Base-by-base conservation (phyloP, 306 rosid species). In the Corylus avellana region DNA sequence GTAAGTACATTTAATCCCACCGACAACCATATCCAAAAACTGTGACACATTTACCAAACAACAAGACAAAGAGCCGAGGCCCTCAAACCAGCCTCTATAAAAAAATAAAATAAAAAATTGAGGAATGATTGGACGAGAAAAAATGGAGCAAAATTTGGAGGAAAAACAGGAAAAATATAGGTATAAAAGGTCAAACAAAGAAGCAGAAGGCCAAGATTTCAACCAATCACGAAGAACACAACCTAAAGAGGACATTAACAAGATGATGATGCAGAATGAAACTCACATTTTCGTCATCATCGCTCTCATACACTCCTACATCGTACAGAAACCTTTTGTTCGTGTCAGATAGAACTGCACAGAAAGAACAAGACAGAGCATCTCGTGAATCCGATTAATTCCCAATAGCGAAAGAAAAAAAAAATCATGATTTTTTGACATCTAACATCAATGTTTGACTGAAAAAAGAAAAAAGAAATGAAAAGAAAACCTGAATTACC, bases 291-390 rank as follows among this genome's bases (percentile, higher is more conserved):
- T 88, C 91, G 82, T 94, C 97, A 10, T 91, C 98, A 86, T 95
- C 97, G 75, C 93, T 86, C 54, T 91, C 99, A 47, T 95, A 90
- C 58, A 89, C 93, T 76, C 98, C 99, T 12, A 95, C 89, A 64
- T 95, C 99, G 88, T 95, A 95, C 92, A 95, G 58, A 68, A 93
- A 81, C 86, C 98, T 92, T 76, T 91, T 95, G 83, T 88, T 93
- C 16, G 89, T 70, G 83, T 93, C 98, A 51, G 97, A 91, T 82
- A 95, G 79, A 84, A 95, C 99, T 95, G 88, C 58, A 62, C 74
- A 78, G 61, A 56, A 29, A 22, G 0, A 49, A 27, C 0, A 37
- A 42, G 29, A 50, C 44, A 39, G 12, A 48, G 70, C 2, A 54
- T 75, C 59, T 76, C 68, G 78, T 79, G 49, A 74, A 49, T 48